Evolutionary conservation across 108 stramenopile genomes (phyloP), one percentile per base, ranked within the genome.

Genomic region (Fistulifera solaris): DNA sequence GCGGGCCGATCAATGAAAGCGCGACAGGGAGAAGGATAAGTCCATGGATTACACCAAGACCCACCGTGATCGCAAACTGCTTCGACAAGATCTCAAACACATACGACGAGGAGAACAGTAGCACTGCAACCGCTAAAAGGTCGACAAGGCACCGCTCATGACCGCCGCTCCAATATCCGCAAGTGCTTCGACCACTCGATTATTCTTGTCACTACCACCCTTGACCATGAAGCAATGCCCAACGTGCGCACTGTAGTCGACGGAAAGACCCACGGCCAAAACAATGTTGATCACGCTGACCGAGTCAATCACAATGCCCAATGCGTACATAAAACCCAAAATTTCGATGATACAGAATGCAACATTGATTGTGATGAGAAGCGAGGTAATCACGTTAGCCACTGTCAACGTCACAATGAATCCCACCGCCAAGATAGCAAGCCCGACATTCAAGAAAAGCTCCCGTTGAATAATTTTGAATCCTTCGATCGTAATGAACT

Each of bases 181-280:
- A 47, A 87, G 49, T 10, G 81, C 56, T 35, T 76, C 77, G 5
- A 63, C 63, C 0, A 54, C 70, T 35, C 85, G 76, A 26, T 43
- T 27, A 46, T 78, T 53, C 46, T 67, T 81, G 58, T 67, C 63
- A 60, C 67, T 54, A n/a, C 86, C 89, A 16, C 74, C 64, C 65
- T 87, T 35, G 6, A 27, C 26, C 78, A 80, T 76, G 71, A 81
- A 84, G 44, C 73, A 71, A 61, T 87, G 85, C 19, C 76, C 86
- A 17, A 93, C 75, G 52, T 93, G 90, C 3, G 90, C 90, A 25
- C 73, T 70, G 68, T 93, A 93, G 59, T 93, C 90, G 6, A 93
- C 81, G 12, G 85, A 79, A 24, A 93, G 61, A 12, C 90, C 90
- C 38, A 93, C 90, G 0, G 90, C 82, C 40, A 93, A 67, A 0